Evolutionary conservation across 768 basidiomycete species (phyloP).

Genomic region (Russula brevipes): DNA sequence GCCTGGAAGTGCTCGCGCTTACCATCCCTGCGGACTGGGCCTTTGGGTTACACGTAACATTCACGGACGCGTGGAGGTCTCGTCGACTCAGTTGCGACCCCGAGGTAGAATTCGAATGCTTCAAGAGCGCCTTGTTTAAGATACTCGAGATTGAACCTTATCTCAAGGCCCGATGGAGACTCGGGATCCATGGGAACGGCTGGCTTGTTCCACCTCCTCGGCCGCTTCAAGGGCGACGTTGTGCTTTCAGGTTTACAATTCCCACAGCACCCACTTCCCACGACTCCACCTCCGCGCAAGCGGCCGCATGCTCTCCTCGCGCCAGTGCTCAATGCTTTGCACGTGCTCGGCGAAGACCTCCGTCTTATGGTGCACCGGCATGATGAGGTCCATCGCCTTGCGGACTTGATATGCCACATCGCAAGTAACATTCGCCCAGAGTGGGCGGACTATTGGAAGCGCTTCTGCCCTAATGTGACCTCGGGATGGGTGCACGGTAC

Average conservation of each 20-base stretch:
- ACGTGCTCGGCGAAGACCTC: slow-evolving; percentile 70
- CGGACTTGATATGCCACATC: slow-evolving; percentile 57
- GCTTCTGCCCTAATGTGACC: slow-evolving; percentile 61
- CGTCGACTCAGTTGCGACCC: slow-evolving; percentile 40
- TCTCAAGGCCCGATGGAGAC: background rate
- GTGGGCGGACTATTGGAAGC: slow-evolving; percentile 92
- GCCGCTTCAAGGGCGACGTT: slow-evolving; percentile 55
- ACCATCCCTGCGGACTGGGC: slow-evolving; percentile 52
- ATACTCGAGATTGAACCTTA: slow-evolving; percentile 38
- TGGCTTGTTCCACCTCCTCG: slow-evolving; percentile 41
- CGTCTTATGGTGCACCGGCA: slow-evolving; percentile 55
- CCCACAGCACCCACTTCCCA: slow-evolving; percentile 27
- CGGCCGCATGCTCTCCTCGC: slow-evolving; percentile 46
- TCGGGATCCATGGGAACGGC: slow-evolving; percentile 43
- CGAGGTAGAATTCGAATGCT: slow-evolving; percentile 52
- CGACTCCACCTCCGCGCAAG: slow-evolving; percentile 8
- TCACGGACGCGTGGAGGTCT: slow-evolving; percentile 54
- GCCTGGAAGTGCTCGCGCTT: slow-evolving; percentile 58
- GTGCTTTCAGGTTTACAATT: slow-evolving; percentile 44
- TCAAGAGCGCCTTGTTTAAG: slow-evolving; percentile 47
- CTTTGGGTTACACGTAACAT: slow-evolving; percentile 50
- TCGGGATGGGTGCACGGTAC: slow-evolving; percentile 45
- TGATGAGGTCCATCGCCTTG: slow-evolving; percentile 50
- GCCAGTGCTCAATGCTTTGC: slow-evolving; percentile 66
- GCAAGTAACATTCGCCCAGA: slow-evolving; percentile 65